Evolutionary conservation across 371 early-diverging fungal genomes (phyloP).

Genomic region (Zopfochytrium polystomum): DNA sequence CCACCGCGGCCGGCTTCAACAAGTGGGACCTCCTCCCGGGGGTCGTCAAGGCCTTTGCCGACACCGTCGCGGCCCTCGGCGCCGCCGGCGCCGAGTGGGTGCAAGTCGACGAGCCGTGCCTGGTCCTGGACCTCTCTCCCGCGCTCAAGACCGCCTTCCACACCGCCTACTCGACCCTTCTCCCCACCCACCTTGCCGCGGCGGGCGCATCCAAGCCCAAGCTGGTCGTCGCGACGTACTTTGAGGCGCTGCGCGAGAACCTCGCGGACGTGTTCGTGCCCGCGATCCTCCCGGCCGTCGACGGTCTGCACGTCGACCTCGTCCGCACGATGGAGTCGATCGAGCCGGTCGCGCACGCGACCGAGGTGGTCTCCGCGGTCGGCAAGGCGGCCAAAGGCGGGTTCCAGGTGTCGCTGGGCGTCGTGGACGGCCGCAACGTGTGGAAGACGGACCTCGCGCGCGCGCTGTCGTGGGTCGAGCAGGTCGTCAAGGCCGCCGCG

Average conservation of each 20-base stretch:
- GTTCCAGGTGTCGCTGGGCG: slow-evolving; percentile 77
- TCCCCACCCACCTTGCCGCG: slow-evolving; percentile 47
- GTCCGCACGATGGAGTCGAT: slow-evolving; percentile 84
- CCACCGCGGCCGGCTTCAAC: slow-evolving; percentile 53
- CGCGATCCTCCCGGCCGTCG: slow-evolving; percentile 53
- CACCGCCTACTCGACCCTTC: slow-evolving; percentile 56
- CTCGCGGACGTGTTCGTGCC: slow-evolving; percentile 48
- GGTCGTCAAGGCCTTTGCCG: slow-evolving; percentile 76
- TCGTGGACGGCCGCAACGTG: slow-evolving; percentile 94
- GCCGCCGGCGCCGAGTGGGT: slow-evolving; percentile 89
- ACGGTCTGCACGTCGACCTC: slow-evolving; percentile 86
- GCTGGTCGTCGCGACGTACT: slow-evolving; percentile 88
- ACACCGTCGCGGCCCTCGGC: slow-evolving; percentile 70
- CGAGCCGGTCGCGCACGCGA: slow-evolving; percentile 58
- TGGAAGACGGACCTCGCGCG: slow-evolving; percentile 87
- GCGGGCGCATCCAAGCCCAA: slow-evolving; percentile 30
- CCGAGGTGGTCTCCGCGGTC: slow-evolving; percentile 38
- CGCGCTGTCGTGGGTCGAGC: slow-evolving; percentile 65
- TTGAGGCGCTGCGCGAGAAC: slow-evolving; percentile 81
- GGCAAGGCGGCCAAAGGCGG: slow-evolving; percentile 15
- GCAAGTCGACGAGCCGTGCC: slow-evolving; percentile 88
- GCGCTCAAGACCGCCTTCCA: slow-evolving; percentile 58
- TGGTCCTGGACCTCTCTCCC: slow-evolving; percentile 70
- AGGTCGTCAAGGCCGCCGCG: slow-evolving; percentile 65
- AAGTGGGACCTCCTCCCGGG: slow-evolving; percentile 68